phyloP scores from a whole-genome alignment of 169 alveolate genomes.

The Plasmodium fragile region DNA sequence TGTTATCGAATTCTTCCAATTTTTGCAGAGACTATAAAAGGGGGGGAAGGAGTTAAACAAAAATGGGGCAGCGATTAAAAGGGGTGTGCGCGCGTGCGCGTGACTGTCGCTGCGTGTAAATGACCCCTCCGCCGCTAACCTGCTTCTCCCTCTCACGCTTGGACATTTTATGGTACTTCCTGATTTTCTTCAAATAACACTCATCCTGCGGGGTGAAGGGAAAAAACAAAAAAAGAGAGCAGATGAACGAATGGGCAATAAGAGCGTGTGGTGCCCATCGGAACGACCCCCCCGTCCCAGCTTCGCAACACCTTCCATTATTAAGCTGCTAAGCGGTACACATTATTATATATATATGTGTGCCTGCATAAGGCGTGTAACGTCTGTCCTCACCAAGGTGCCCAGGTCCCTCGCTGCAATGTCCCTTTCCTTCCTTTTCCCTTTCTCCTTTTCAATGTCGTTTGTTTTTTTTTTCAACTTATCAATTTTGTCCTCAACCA shows the following conservation, averaged over 20 bases:
- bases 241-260: neutral
- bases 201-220: constrained; percentile 27
- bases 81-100: neutral
- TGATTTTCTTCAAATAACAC: constrained; percentile 21
- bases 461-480: constrained; percentile 80
- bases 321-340: neutral
- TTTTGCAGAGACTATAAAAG: constrained; percentile 42
- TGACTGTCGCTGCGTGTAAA: neutral
- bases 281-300: neutral
- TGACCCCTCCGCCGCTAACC: neutral
- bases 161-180: constrained; percentile 55
- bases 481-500: constrained; percentile 31
- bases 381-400: neutral
- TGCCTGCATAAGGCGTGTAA: neutral
- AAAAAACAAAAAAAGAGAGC: constrained; percentile 10
- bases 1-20: constrained; percentile 45
- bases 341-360: neutral
- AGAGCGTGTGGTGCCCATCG: neutral
- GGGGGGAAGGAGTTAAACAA: neutral
- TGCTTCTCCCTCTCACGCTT: constrained; percentile 51
- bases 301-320: neutral
- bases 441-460: constrained; percentile 79
- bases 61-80: neutral
- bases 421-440: constrained; percentile 28
- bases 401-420: neutral